Evolutionary conservation across 1,284 basidiomycete species (phyloP).

Genomic region (Earliella scabrosa): DNA sequence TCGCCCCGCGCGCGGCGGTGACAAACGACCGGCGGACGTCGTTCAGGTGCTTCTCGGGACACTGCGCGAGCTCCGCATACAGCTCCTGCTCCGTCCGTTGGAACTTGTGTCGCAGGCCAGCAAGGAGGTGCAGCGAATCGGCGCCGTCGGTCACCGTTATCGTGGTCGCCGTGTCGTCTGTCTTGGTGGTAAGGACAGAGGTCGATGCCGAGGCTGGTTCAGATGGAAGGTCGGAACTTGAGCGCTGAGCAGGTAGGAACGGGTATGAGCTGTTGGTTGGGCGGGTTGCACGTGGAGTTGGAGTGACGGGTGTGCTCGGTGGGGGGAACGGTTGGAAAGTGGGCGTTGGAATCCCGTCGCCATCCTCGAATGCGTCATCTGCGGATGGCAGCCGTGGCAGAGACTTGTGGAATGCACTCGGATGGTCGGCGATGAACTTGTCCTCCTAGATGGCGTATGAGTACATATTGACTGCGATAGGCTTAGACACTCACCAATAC

Average conservation of each 20-base stretch:
- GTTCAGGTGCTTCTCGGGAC: conserved; percentile 54
- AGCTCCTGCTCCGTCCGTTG: conserved; percentile 61
- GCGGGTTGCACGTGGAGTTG: conserved; percentile 1
- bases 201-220: conserved; percentile 8
- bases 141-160: conserved; percentile 11
- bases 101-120: conserved; percentile 57
- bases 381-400: conserved; percentile 60
- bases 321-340: conserved; percentile 26
- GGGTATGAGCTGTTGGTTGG: conserved; percentile 17
- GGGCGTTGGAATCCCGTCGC: conserved; percentile 32
- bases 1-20: conserved; percentile 51
- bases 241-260: conserved; percentile 9
- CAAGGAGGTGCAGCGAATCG: conserved; percentile 47
- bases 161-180: not conserved
- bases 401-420: conserved; percentile 42
- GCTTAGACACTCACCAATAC: conserved; percentile 48
- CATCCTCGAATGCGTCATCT: conserved; percentile 49
- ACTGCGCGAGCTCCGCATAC: conserved; percentile 54
- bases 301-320: conserved; percentile 26
- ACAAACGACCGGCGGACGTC: conserved; percentile 64
- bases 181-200: conserved; percentile 14
- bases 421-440: conserved; percentile 38
- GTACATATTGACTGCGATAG: not conserved
- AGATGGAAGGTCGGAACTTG: conserved; percentile 1
- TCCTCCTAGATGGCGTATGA: conserved; percentile 44